These are phyloP conservation scores for Neltuma alba DNA, from an alignment of 306 rosid genomes.

Conservation along the genomic window DNA sequence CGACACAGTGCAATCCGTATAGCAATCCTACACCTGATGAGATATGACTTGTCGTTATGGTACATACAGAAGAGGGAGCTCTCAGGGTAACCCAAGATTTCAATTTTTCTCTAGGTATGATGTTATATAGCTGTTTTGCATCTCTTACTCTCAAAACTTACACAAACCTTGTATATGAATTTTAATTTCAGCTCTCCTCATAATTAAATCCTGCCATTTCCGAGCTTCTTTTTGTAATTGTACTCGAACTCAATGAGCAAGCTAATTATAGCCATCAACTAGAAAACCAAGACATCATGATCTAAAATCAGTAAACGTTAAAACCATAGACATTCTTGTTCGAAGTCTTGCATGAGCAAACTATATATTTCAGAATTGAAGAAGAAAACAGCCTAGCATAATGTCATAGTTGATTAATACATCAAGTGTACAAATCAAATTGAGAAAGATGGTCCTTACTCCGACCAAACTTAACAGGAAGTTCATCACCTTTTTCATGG, in stretches of 20 bases:
- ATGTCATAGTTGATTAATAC: not conserved
- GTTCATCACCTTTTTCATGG: conserved; percentile 30
- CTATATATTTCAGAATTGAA: not conserved
- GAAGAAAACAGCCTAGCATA: not conserved
- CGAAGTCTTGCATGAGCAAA: not conserved
- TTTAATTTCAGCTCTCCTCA: not conserved
- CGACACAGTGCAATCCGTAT: not conserved
- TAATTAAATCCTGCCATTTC: not conserved
- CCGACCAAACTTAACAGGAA: conserved; percentile 28
- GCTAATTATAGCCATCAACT: not conserved
- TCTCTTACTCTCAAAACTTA: not conserved
- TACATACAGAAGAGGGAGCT: not conserved
- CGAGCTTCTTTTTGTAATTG: not conserved
- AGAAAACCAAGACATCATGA: not conserved
- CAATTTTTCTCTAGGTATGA: not conserved
- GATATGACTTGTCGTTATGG: not conserved
- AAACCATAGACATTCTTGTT: not conserved
- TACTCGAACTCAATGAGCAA: not conserved
- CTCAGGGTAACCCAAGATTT: not conserved
- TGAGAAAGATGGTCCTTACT: conserved; percentile 55
- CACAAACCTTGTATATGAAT: not conserved
- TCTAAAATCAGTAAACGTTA: not conserved
- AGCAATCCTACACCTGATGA: not conserved
- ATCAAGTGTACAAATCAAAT: conserved; percentile 70
- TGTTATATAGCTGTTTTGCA: not conserved